Conservation (phyloP, 805 yeast species). For the Allodekkera sacchari region DNA sequence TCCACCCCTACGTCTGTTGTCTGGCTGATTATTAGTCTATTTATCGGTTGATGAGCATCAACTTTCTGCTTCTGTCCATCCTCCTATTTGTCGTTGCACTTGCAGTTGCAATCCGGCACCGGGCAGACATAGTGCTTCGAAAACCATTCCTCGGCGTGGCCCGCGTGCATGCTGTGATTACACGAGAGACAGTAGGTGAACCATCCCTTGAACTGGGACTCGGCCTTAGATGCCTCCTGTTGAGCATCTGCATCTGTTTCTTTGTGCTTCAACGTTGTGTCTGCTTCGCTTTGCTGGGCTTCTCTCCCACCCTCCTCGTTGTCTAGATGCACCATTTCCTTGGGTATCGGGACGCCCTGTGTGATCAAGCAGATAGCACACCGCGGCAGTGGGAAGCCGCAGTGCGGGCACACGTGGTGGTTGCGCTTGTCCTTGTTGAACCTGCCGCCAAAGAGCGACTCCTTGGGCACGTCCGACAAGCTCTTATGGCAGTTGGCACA, state of each 20-base stretch:
- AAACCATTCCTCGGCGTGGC: slow-evolving; percentile 96
- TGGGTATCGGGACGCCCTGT: slow-evolving; percentile 58
- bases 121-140: slow-evolving; percentile 82
- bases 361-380: slow-evolving; percentile 85
- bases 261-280: too few relatives aligned
- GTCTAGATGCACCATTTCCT: slow-evolving; percentile 24
- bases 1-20: too few relatives aligned
- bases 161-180: slow-evolving; percentile 91
- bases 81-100: slow-evolving; percentile 58
- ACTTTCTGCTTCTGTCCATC: too few relatives aligned
- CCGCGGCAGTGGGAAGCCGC: slow-evolving; percentile 81
- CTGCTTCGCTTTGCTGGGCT: too few relatives aligned
- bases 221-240: slow-evolving; percentile 16
- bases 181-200: slow-evolving; percentile 87
- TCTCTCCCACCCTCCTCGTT: slow-evolving; percentile 4
- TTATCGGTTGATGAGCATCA: too few relatives aligned
- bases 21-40: too few relatives aligned
- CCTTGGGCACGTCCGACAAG: slow-evolving; percentile 32
- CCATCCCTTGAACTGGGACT: slow-evolving; percentile 61
- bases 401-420: slow-evolving; percentile 55
- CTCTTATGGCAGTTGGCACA: slow-evolving; percentile 79
- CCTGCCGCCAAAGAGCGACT: not conserved
- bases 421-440: slow-evolving; percentile 8
- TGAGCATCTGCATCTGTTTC: not conserved
- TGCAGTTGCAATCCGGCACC: slow-evolving; percentile 85